phyloP scores from a whole-genome alignment of 257 asterid species.

The Haberlea rhodopensis region DNA sequence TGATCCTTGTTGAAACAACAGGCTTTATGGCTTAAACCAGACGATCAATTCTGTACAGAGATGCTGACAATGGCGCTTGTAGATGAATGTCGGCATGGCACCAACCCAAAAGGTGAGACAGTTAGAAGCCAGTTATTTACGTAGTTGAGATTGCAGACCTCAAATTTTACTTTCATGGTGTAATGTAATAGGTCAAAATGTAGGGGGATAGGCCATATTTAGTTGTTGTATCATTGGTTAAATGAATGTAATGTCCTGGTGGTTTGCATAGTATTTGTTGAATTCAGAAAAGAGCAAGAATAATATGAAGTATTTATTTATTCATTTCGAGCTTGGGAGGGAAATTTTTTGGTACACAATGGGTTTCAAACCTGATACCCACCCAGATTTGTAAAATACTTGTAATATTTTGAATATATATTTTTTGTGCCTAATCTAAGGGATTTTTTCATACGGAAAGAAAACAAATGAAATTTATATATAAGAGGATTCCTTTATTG shows the following conservation, averaged over 20 bases:
- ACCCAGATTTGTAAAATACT: too few relatives aligned
- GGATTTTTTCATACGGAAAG: too few relatives aligned
- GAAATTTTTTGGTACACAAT: too few relatives aligned
- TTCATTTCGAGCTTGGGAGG: too few relatives aligned
- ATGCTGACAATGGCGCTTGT: conserved; percentile 83
- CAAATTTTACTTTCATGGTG: conserved; percentile 22
- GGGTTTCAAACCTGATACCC: too few relatives aligned
- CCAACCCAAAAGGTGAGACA: conserved; percentile 33
- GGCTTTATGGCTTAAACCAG: conserved; percentile 84
- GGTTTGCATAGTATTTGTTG: too few relatives aligned
- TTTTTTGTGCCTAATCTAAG: too few relatives aligned
- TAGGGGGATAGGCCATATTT: conserved; percentile 28
- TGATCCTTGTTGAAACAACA: conserved; percentile 29
- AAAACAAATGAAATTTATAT: too few relatives aligned
- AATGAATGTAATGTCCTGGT: conserved; percentile 3
- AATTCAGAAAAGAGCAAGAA: too few relatives aligned
- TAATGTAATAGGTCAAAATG: conserved; percentile 7
- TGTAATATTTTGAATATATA: too few relatives aligned
- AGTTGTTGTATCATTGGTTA: conserved; percentile 26
- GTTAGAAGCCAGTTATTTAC: conserved; percentile 46
- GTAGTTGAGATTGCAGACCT: conserved; percentile 9
- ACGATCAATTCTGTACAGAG: conserved; percentile 83
- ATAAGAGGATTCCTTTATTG: too few relatives aligned
- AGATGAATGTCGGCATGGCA: conserved; percentile 59
- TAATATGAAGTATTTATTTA: too few relatives aligned